Conservation (phyloP, 352 stramenopile species). For the Albugo candida region DNA sequence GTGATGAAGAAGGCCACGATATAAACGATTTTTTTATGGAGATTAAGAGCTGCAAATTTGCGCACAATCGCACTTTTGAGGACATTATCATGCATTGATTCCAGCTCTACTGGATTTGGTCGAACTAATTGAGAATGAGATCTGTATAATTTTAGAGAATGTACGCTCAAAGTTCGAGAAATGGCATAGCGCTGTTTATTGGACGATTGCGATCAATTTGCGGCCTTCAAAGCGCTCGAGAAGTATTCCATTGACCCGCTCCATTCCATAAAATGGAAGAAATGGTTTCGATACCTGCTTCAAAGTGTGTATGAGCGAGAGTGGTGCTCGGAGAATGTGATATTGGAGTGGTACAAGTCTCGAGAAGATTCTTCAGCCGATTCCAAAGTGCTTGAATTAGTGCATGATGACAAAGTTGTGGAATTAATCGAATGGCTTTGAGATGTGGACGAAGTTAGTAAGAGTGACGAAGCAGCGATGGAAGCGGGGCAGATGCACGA, state of each 20-base stretch:
- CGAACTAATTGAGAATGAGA: constrained; percentile 21
- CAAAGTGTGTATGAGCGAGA: constrained; percentile 88
- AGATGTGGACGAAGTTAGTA: constrained; percentile 33
- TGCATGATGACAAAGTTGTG: constrained; percentile 55
- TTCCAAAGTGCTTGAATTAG: constrained; percentile 20
- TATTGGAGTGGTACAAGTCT: constrained; percentile 77
- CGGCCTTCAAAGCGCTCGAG: constrained; percentile 38
- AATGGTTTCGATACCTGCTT: constrained; percentile 84
- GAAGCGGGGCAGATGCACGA: too few species aligned
- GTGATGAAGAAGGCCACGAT: constrained; percentile 47
- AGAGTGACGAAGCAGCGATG: too few species aligned
- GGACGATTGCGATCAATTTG: constrained; percentile 43
- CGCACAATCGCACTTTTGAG: constrained; percentile 72
- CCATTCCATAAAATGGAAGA: constrained; percentile 32
- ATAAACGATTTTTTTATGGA: constrained; percentile 85
- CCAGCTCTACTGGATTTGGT: constrained; percentile 51
- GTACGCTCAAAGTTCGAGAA: constrained; percentile 75
- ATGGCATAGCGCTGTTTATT: constrained; percentile 83
- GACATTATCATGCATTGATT: constrained; percentile 63
- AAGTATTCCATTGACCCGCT: constrained; percentile 24
- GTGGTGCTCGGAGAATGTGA: constrained; percentile 82
- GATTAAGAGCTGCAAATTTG: constrained; percentile 88
- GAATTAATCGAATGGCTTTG: constrained; percentile 90
- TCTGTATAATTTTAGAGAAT: constrained; percentile 44
- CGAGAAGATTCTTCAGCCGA: constrained; percentile 21